These are phyloP conservation scores for Besnoitia besnoiti DNA, from an alignment of 169 alveolate genomes.

Conservation along the genomic window DNA sequence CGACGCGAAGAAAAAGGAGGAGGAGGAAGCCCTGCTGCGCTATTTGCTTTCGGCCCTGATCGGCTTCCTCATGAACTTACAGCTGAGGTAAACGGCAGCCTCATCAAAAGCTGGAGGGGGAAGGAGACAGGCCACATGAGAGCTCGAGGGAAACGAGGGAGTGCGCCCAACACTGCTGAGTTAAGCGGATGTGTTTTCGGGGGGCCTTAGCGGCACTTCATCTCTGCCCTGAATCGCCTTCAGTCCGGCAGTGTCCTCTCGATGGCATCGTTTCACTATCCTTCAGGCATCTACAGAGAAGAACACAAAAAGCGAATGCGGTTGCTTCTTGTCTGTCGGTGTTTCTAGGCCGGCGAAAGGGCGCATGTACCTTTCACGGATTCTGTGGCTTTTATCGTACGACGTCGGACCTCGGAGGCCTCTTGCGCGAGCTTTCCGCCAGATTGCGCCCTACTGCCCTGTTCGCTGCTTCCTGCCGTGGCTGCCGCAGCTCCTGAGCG, in stretches of 20 bases:
- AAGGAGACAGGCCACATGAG: no score
- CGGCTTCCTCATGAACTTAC: slow-evolving; percentile 38
- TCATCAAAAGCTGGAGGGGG: no score
- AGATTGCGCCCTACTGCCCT: not conserved
- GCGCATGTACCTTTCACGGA: slow-evolving; percentile 70
- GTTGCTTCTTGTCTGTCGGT: not conserved
- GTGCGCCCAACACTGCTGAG: no score
- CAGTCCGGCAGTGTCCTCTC: no score
- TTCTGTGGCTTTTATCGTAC: slow-evolving; percentile 75
- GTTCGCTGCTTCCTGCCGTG: slow-evolving; percentile 69
- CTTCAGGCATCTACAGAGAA: no score
- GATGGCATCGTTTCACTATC: no score
- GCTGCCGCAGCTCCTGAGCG: slow-evolving; percentile 77
- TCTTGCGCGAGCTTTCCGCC: slow-evolving; percentile 28
- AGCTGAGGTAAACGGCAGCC: slow-evolving; percentile 43
- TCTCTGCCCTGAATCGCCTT: no score
- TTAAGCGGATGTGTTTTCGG: no score
- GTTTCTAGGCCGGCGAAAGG: slow-evolving; percentile 70
- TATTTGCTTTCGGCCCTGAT: slow-evolving; percentile 12
- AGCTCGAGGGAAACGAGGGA: no score
- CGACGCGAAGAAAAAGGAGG: not conserved
- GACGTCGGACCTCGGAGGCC: slow-evolving; percentile 54
- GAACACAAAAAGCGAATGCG: no score
- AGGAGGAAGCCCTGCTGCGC: not conserved
- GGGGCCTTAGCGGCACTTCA: no score